Evolutionary conservation across 495 filamentous ascomycete genomes (phyloP), one percentile per base, ranked within the genome.

Genomic region (Lasiosphaeria hispida): DNA sequence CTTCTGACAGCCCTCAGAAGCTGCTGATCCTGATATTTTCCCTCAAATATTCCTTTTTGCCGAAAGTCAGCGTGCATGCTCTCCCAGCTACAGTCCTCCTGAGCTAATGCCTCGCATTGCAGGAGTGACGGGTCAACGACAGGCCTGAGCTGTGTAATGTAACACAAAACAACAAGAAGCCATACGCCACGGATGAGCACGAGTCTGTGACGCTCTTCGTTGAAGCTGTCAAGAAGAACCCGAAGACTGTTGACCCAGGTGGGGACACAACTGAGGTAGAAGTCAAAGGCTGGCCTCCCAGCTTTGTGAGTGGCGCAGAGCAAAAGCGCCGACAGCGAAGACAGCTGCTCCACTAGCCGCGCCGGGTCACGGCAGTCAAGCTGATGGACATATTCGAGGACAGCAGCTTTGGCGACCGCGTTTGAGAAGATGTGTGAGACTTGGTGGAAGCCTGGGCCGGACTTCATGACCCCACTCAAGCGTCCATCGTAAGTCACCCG

Each of bases 111-210:
- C 3, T n/a, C 49, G 7, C 51, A 47, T 3, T 40, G 38, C 36
- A 72, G 19, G 9, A 69, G 60, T 7, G 30, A 40, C n/a, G 19
- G 17, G 34, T 72, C 64, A 9, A 68, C 30, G 14, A 65, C 59
- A 0, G 69, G 69, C 38, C 69, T 34, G 15, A 72, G 63, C 62
- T 72, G 69, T 1, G 69, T 69, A 33, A 72, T 41, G 45, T 72
- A 72, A 6, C 52, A 14, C 11, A 72, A 55, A 0, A 72, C 1
- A 6, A 68, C 54, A n/a, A 69, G 49, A 9, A 72, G 60, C 64
- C 64, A 69, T 2, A 72, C 61, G 6, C 67, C 69, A 6, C 67
- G 52, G 17, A 63, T 40, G 11, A 72, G 40, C 10, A 57, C 14
- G 1, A 61, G 19, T 18, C 47, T 59, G 45, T 70, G 56, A 10